Evolutionary conservation across 768 basidiomycete genomes (phyloP).

Genomic region (Trametes cingulata): DNA sequence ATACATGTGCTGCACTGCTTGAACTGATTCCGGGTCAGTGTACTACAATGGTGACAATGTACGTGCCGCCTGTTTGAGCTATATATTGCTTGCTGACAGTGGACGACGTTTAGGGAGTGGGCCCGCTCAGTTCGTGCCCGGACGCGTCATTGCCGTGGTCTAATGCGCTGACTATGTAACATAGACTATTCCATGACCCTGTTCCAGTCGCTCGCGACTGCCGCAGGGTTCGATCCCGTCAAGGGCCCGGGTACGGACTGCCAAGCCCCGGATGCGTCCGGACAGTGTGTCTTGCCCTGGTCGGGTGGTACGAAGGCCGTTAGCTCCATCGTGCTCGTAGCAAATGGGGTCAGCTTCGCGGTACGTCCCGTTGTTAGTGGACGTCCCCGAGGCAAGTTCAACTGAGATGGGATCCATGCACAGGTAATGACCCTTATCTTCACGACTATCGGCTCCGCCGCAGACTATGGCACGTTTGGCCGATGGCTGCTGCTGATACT

Average conservation of each 20-base stretch:
- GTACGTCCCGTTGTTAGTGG: slow-evolving; percentile 37
- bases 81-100: slow-evolving; percentile 1
- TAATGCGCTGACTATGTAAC: not conserved
- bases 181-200: slow-evolving; percentile 63
- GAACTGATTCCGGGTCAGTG: slow-evolving; percentile 41
- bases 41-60: slow-evolving; percentile 85
- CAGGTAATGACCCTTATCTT: slow-evolving; percentile 80
- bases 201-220: slow-evolving; percentile 70
- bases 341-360: slow-evolving; percentile 77
- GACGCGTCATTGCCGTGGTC: slow-evolving; percentile 1
- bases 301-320: slow-evolving; percentile 70
- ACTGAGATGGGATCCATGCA: too few species aligned
- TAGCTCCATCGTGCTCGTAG: slow-evolving; percentile 72
- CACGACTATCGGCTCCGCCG: slow-evolving; percentile 70
- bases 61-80: slow-evolving; percentile 19
- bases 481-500: slow-evolving; percentile 74
- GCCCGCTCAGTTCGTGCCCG: slow-evolving; percentile 41
- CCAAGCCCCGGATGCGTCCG: slow-evolving; percentile 53
- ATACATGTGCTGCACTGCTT: not conserved
- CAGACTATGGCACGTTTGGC: slow-evolving; percentile 75
- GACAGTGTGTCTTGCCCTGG: slow-evolving; percentile 81
- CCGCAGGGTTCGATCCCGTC: slow-evolving; percentile 74
- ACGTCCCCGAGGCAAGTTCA: not conserved
- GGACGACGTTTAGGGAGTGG: slow-evolving; percentile 53
- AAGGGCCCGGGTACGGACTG: slow-evolving; percentile 74